Evolutionary conservation across 2,329 filamentous ascomycete genomes (phyloP).

Genomic region (Fusarium sp.): DNA sequence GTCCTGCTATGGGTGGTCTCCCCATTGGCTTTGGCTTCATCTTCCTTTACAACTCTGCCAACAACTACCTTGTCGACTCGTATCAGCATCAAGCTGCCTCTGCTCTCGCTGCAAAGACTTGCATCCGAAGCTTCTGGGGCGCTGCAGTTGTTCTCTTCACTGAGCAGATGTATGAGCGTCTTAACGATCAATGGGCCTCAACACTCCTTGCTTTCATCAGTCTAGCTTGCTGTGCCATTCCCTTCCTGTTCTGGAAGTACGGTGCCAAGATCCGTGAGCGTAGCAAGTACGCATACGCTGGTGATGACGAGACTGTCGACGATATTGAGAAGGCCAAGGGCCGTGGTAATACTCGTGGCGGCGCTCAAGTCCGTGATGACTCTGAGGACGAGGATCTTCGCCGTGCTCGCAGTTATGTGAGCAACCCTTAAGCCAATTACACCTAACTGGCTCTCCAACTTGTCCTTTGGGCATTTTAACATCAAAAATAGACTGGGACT

Average conservation of each 20-base stretch:
- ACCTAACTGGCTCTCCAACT: not conserved
- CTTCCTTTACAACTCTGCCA: constrained; percentile 83
- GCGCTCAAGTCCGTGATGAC: constrained; percentile 44
- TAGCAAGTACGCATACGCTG: constrained; percentile 79
- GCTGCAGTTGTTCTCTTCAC: constrained; percentile 82
- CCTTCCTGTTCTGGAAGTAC: constrained; percentile 82
- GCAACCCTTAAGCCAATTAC: constrained; percentile 51
- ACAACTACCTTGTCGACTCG: constrained; percentile 75
- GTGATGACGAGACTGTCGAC: constrained; percentile 56
- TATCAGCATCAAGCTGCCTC: constrained; percentile 80
- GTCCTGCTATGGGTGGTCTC: constrained; percentile 76
- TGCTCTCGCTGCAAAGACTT: constrained; percentile 84
- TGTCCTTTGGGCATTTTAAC: not conserved
- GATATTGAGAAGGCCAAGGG: constrained; percentile 53
- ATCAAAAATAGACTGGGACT: constrained; percentile 7
- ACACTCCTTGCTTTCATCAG: constrained; percentile 77
- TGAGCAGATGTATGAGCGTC: constrained; percentile 78
- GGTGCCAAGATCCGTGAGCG: constrained; percentile 75
- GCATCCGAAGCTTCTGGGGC: constrained; percentile 82
- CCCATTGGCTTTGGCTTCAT: constrained; percentile 84
- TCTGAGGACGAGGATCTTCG: constrained; percentile 52
- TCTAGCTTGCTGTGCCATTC: constrained; percentile 82
- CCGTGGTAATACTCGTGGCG: constrained; percentile 28
- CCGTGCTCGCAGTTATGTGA: constrained; percentile 58
- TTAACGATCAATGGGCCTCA: constrained; percentile 81